Conservation (phyloP, 495 filamentous ascomycete species). For the Clavariopsis aquatica region DNA sequence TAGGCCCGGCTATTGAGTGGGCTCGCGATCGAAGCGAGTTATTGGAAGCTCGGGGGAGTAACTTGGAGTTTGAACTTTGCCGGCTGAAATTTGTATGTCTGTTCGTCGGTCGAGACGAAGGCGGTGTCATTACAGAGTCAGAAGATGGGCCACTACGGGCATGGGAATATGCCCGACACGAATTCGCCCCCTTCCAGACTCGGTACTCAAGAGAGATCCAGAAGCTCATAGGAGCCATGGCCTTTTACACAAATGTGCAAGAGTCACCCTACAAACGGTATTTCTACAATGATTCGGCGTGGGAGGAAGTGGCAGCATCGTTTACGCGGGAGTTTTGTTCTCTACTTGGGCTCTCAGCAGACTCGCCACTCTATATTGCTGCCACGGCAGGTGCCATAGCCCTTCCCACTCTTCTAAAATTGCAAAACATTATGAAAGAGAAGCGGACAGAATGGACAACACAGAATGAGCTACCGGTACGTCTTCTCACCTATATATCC, state of each 20-base stretch:
- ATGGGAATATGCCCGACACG: slow-evolving; percentile 67
- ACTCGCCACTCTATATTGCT: slow-evolving; percentile 87
- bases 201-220: slow-evolving; percentile 75
- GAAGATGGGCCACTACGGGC: slow-evolving; percentile 58
- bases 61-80: slow-evolving; percentile 91
- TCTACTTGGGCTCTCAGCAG: slow-evolving; percentile 81
- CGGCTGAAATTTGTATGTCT: slow-evolving; percentile 85
- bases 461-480: slow-evolving; percentile 79
- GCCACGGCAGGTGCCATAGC: slow-evolving; percentile 90
- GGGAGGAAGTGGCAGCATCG: slow-evolving; percentile 74
- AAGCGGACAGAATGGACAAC: slow-evolving; percentile 95
- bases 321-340: slow-evolving; percentile 96
- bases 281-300: slow-evolving; percentile 73
- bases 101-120: slow-evolving; percentile 54
- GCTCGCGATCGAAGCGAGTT: slow-evolving; percentile 65
- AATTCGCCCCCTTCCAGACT: slow-evolving; percentile 66
- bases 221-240: slow-evolving; percentile 73
- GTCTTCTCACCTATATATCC: too few relatives aligned
- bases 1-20: slow-evolving; percentile 85
- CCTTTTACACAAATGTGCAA: slow-evolving; percentile 67
- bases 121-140: slow-evolving; percentile 30
- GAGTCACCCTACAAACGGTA: slow-evolving; percentile 72
- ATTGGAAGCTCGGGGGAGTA: slow-evolving; percentile 81
- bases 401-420: slow-evolving; percentile 78
- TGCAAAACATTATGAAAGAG: slow-evolving; percentile 76